Evolutionary conservation across 305 asterid genomes (phyloP).

Genomic region (Fraxinus albicans): DNA sequence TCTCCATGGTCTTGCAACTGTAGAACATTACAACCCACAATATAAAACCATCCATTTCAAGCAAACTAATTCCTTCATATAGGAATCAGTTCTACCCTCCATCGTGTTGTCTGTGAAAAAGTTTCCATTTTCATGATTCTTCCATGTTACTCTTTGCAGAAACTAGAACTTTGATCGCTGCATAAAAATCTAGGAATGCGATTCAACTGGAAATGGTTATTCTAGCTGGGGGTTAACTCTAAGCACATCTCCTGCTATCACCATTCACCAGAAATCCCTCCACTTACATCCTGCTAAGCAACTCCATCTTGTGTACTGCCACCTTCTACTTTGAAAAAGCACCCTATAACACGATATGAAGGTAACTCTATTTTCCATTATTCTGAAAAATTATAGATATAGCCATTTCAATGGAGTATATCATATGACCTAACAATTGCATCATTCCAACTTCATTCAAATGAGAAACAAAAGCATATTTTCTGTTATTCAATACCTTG

Average conservation of each 20-base stretch:
- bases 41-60: background rate
- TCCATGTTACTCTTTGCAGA: background rate
- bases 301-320: background rate
- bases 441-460: background rate
- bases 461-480: background rate
- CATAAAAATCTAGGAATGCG: background rate
- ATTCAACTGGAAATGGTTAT: background rate
- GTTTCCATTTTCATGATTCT: background rate
- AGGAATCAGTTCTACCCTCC: background rate
- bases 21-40: background rate
- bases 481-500: background rate
- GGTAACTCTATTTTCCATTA: background rate
- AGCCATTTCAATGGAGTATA: background rate
- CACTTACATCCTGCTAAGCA: background rate
- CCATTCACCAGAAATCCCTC: background rate
- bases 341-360: background rate
- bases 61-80: background rate
- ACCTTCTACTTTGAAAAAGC: background rate
- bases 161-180: background rate
- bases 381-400: background rate
- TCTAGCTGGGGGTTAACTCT: background rate
- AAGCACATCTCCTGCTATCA: background rate
- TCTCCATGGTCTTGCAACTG: background rate
- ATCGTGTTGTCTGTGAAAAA: background rate
- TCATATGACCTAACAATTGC: background rate